Conservation (phyloP, 768 basidiomycete genomes). For the Trametes gibbosa region DNA sequence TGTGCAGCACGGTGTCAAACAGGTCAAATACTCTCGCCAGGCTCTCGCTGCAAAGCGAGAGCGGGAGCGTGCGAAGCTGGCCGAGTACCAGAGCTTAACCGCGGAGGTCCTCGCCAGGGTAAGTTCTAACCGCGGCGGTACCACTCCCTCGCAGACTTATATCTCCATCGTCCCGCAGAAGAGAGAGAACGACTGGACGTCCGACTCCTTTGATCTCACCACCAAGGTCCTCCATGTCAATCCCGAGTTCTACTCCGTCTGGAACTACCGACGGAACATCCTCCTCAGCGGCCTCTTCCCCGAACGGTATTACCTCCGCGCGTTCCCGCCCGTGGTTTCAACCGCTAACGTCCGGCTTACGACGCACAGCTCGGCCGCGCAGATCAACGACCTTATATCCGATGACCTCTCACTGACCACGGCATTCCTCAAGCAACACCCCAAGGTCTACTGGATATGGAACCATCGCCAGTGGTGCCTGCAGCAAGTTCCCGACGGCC, state of each 20-base stretch:
- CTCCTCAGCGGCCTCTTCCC: slow-evolving; percentile 70
- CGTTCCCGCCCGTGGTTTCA: too few species aligned
- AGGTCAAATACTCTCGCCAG: slow-evolving; percentile 54
- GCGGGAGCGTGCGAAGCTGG: slow-evolving; percentile 73
- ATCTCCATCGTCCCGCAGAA: slow-evolving; percentile 48
- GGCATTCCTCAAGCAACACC: slow-evolving; percentile 74
- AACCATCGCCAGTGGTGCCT: slow-evolving; percentile 97
- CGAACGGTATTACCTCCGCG: slow-evolving; percentile 45
- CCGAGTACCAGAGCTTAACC: slow-evolving; percentile 68
- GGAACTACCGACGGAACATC: slow-evolving; percentile 91
- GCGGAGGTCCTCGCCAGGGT: slow-evolving; percentile 65
- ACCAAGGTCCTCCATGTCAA: slow-evolving; percentile 76
- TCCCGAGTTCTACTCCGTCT: slow-evolving; percentile 94
- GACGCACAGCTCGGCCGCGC: slow-evolving; percentile 49
- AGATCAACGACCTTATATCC: slow-evolving; percentile 60
- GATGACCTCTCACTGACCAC: slow-evolving; percentile 82
- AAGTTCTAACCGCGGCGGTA: slow-evolving; percentile 5
- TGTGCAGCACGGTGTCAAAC: slow-evolving; percentile 69
- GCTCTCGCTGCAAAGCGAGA: slow-evolving; percentile 64
- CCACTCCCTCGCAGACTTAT: slow-evolving; percentile 9
- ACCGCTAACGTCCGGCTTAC: neutral
- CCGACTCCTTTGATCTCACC: slow-evolving; percentile 76
- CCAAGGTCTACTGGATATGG: slow-evolving; percentile 99
- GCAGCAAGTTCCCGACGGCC: slow-evolving; percentile 77
- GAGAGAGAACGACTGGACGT: slow-evolving; percentile 60